Percentiles rank a stretch among this genome's conserved stretches.
Evolutionary conservation across 176 grass and related monocot species (phyloP).

Genomic region (Aegilops umbellulata): DNA sequence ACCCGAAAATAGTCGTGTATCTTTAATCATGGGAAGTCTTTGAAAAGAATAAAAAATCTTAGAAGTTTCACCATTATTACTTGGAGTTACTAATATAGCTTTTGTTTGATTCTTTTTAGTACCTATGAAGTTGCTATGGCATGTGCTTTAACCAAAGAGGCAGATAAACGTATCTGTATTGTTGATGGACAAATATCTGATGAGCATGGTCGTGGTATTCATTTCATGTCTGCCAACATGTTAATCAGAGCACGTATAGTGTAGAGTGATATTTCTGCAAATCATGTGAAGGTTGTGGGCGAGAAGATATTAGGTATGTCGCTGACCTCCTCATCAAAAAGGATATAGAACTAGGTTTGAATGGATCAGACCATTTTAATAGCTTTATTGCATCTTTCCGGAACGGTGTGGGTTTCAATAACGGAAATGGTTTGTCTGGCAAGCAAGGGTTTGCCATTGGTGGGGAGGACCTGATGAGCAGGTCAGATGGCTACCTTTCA

Average conservation of each 20-base stretch:
- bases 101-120: conserved; percentile 34
- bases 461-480: conserved; percentile 67
- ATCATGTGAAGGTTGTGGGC: conserved; percentile 69
- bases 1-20: too few relatives aligned
- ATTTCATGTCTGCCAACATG: conserved; percentile 76
- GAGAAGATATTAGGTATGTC: conserved; percentile 43
- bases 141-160: conserved; percentile 82
- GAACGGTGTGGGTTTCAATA: conserved; percentile 88
- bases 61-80: neutral
- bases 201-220: conserved; percentile 60
- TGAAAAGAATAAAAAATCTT: neutral
- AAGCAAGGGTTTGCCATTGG: conserved; percentile 88
- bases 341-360: conserved; percentile 39
- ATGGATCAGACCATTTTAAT: neutral
- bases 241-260: conserved; percentile 71
- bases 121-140: conserved; percentile 94
- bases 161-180: conserved; percentile 84
- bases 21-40: too few relatives aligned
- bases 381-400: conserved; percentile 47
- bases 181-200: conserved; percentile 85
- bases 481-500: conserved; percentile 81
- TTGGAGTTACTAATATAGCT: neutral
- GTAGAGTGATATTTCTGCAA: conserved; percentile 79
- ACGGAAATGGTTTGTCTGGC: conserved; percentile 80
- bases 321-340: conserved; percentile 29